Evolutionary conservation across 2,329 filamentous ascomycete species (phyloP), one percentile per base, ranked within the genome.

Genomic region (Botryosphaeria dothidea): DNA sequence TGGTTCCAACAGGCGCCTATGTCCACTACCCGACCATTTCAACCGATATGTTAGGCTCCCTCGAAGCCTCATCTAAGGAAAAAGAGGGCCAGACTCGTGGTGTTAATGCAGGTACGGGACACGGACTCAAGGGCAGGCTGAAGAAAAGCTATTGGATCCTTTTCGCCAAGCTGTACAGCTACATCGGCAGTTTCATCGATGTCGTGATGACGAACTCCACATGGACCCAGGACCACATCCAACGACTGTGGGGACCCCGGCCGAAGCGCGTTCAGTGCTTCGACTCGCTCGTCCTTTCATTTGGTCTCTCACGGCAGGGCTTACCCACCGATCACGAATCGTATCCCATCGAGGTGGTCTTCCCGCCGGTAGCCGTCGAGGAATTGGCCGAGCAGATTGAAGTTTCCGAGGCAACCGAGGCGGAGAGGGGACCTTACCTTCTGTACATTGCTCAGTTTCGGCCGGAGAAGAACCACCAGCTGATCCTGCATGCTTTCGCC

Each of bases 1-100:
- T 81, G 38, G 86, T 97, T 1, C 92, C 94, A 0, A 97, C 93
- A 0, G 93, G 87, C 51, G 93, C 95, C 61, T 99, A 99, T 74
- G 93, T 98, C 1, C 95, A 99, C 80, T 99, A 98, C 75, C 95
- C 95, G 0, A 98, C 94, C 64, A 99, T 99, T 62, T 97, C 93
- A 3, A 99, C 93, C 58, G 95, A 99, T 73, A 99, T 99, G 95
- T 86, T 99, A 3, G 85, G 88, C 23, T 94, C 92, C 19, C 86
- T 97, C 4, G 36, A 85, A 82, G 54, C 90, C 76, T 64, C 89
- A 86, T 15, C n/a, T 11, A 45, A 52, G n/a, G 45, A 61, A 29
- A 38, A 54, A 15, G 63, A 65, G 21, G 63, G 63, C 34, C 34
- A 51, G n/a, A 60, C 41, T 11, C 63, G 56, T n/a, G 78, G 94